Conservation (phyloP, 805 yeast genomes). For the Limtongia smithiae region DNA sequence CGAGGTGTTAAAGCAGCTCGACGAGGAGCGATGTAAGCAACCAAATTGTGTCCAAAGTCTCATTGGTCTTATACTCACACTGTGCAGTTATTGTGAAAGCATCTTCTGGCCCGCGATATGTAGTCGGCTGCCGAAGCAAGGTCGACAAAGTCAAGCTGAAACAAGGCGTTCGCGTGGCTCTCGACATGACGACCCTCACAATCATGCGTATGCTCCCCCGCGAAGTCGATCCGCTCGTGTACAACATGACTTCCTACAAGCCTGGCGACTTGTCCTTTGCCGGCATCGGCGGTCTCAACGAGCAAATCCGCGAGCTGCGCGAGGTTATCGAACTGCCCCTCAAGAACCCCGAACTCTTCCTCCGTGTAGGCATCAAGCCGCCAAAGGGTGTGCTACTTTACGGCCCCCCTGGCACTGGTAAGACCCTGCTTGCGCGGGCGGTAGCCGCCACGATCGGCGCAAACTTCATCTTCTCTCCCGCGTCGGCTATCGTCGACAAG, state of each 20-base stretch:
- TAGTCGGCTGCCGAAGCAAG: slow-evolving; percentile 94
- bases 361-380: slow-evolving; percentile 96
- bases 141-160: slow-evolving; percentile 76
- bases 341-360: slow-evolving; percentile 92
- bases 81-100: slow-evolving; percentile 76
- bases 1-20: slow-evolving; percentile 91
- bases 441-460: slow-evolving; percentile 99
- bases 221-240: slow-evolving; percentile 96
- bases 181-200: slow-evolving; percentile 96
- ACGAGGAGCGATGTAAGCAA: slow-evolving; percentile 70
- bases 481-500: slow-evolving; percentile 95
- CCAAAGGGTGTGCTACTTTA: slow-evolving; percentile 95
- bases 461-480: slow-evolving; percentile 96
- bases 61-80: neutral
- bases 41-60: neutral
- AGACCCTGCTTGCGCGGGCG: slow-evolving; percentile 92
- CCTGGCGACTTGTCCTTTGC: slow-evolving; percentile 96
- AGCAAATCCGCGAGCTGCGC: slow-evolving; percentile 92
- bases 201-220: slow-evolving; percentile 96
- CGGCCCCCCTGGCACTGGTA: slow-evolving; percentile 99
- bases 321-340: slow-evolving; percentile 97
- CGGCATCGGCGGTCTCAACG: slow-evolving; percentile 93
- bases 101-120: slow-evolving; percentile 93
- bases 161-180: slow-evolving; percentile 93
- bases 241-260: slow-evolving; percentile 96